A percentile compares a stretch with the other conserved stretches of the same genome.
These are phyloP conservation scores for Lachancea sp. DNA, from an alignment of 805 yeast species.

Conservation along the genomic window DNA sequence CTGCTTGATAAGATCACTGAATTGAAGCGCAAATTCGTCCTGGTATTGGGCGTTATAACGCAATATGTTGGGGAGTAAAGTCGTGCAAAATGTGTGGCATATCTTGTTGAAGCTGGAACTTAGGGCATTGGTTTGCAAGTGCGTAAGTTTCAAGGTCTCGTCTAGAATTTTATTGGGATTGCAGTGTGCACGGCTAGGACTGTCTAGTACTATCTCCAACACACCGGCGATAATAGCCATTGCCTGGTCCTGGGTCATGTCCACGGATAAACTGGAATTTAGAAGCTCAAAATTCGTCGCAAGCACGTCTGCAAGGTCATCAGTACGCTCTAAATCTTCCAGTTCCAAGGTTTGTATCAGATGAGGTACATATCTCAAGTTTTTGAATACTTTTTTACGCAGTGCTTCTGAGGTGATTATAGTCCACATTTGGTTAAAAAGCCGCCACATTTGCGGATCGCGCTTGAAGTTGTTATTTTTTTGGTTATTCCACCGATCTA, in stretches of 20 bases:
- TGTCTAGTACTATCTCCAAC: conserved; percentile 12
- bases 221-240: conserved; percentile 20
- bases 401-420: conserved; percentile 24
- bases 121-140: conserved; percentile 12
- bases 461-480: conserved; percentile 40
- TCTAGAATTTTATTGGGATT: conserved; percentile 12
- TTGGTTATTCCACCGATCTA: conserved; percentile 52
- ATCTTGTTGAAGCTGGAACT: conserved; percentile 11
- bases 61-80: background rate
- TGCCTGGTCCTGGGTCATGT: conserved; percentile 22
- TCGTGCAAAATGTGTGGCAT: background rate
- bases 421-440: conserved; percentile 40
- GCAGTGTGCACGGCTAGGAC: background rate
- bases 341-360: conserved; percentile 18
- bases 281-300: conserved; percentile 17
- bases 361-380: conserved; percentile 35
- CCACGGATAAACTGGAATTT: conserved; percentile 24
- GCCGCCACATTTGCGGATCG: conserved; percentile 43
- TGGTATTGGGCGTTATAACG: background rate
- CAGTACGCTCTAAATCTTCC: conserved; percentile 6
- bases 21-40: background rate
- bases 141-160: conserved; percentile 21
- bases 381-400: conserved; percentile 39
- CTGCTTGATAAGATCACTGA: background rate
- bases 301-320: conserved; percentile 15